Evolutionary conservation across 305 asterid species (phyloP).

Genomic region (Solanum chacoense): DNA sequence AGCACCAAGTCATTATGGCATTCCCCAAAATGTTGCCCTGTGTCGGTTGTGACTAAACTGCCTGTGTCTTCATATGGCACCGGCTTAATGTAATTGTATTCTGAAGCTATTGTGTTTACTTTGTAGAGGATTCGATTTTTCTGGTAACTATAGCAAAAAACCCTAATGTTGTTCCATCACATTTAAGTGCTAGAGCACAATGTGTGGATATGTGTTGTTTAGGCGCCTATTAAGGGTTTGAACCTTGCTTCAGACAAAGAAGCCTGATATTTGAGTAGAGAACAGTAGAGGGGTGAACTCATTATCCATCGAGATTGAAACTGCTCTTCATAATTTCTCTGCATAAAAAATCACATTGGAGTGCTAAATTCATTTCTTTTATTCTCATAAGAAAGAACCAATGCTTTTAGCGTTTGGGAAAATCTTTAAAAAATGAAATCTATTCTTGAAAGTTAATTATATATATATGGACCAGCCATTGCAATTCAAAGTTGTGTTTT

Average conservation of each 20-base stretch:
- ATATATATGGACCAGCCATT: background rate
- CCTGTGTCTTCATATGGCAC: background rate
- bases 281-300: background rate
- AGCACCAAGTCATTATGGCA: background rate
- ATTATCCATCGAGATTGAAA: background rate
- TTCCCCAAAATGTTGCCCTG: background rate
- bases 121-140: background rate
- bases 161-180: background rate
- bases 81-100: background rate
- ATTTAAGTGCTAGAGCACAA: background rate
- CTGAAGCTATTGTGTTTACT: background rate
- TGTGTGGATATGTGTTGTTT: background rate
- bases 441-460: background rate
- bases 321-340: background rate
- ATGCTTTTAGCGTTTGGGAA: background rate
- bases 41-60: background rate
- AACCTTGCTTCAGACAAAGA: background rate
- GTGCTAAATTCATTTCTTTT: background rate
- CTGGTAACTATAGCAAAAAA: background rate
- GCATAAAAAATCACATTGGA: background rate
- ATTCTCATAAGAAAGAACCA: background rate
- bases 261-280: background rate
- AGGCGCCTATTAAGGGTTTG: background rate
- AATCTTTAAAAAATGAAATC: background rate
- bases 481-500: background rate